Evolutionary conservation across 1,139 yeast genomes (phyloP), one percentile per base, ranked within the genome.

Genomic region (Taphrina wiesneri): DNA sequence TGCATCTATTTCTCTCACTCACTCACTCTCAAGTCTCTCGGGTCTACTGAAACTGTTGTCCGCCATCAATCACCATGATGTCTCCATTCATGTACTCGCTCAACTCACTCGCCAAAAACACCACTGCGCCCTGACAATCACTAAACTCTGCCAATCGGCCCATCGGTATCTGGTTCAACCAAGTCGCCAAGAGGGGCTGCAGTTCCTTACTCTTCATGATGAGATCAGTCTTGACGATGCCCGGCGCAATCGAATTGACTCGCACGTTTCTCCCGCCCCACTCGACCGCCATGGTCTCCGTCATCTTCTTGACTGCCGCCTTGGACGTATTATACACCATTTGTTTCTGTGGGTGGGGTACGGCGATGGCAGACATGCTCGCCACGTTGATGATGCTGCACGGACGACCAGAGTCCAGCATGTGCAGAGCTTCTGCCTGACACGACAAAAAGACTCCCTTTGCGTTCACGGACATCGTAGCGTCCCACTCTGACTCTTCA

Each of bases 391-490:
- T 72, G 70, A 84, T 75, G n/a, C 85, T 79, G 96, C 88, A 91
- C 19, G 81, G 81, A 41, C 70, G 72, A 59, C 80, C 81, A 66
- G 73, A 75, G 61, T 81, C 77, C 76, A 88, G 87, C 80, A 88
- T 85, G 70, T 90, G 91, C 75, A 85, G 83, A 67, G 92, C 92
- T 72, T 88, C 82, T 5, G 85, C 82, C 75, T 83, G 86, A 41
- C 83, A 77, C 68, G 87, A 90, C 76, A 86, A 82, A 74, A 88
- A 85, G 1, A 95, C 86, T 49, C 96, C 96, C 74, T 87, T 83
- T 36, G 88, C 84, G 76, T 88, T 88, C 72, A 88, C 92, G 75
- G 86, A 86, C 80, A 88, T 53, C 21, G 65, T 62, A 4, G 60
- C 51, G 11, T 62, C 65, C 41, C 57, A 62, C n/a, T 62, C 65